phyloP scores from a whole-genome alignment of 1,139 yeast species.

The Blastobotrys petasosporus region DNA sequence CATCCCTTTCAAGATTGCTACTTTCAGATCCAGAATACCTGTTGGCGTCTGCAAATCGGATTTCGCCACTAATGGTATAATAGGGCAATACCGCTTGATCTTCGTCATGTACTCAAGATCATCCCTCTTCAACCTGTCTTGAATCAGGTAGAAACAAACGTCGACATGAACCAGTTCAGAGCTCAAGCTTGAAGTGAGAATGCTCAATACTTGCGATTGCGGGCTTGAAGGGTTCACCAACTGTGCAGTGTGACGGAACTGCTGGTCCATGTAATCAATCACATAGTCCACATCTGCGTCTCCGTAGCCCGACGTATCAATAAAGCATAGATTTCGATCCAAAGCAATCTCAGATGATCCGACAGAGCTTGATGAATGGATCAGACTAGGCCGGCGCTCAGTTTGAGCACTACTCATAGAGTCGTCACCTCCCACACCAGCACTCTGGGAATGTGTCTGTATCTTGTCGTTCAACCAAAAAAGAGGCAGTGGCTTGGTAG shows the following conservation, averaged over 20 bases:
- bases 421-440: not conserved
- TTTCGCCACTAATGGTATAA: slow-evolving; percentile 29
- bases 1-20: slow-evolving; percentile 21
- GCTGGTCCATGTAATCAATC: slow-evolving; percentile 24
- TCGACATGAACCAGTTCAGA: slow-evolving; percentile 29
- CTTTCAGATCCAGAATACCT: slow-evolving; percentile 22
- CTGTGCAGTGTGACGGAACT: slow-evolving; percentile 26
- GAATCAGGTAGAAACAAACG: slow-evolving; percentile 29
- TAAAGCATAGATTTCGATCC: slow-evolving; percentile 27
- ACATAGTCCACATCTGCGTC: slow-evolving; percentile 19
- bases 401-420: not conserved
- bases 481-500: slow-evolving; percentile 26
- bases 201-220: slow-evolving; percentile 18
- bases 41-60: slow-evolving; percentile 19
- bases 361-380: slow-evolving; percentile 19
- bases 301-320: slow-evolving; percentile 25
- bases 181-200: slow-evolving; percentile 26
- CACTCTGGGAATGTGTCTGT: not conserved
- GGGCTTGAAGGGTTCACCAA: slow-evolving; percentile 27
- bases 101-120: slow-evolving; percentile 27
- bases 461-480: slow-evolving; percentile 17
- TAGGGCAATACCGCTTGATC: slow-evolving; percentile 24
- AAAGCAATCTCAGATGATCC: slow-evolving; percentile 20
- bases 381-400: slow-evolving; percentile 18
- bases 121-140: slow-evolving; percentile 18